These are phyloP conservation scores for Plasmopara muralis DNA, from an alignment of 352 stramenopile genomes.

Conservation along the genomic window DNA sequence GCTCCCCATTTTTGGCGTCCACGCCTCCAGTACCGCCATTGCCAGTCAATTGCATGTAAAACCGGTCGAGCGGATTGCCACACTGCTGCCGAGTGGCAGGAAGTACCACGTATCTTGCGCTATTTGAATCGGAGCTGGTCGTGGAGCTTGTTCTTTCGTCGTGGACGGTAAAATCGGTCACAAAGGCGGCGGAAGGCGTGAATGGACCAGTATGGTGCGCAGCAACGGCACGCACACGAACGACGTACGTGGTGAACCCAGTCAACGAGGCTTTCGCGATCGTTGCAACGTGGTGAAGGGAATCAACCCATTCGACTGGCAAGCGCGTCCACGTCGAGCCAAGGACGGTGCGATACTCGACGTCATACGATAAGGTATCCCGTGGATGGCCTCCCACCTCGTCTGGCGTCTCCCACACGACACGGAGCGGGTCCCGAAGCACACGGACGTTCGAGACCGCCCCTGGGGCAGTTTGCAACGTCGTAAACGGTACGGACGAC, in stretches of 20 bases:
- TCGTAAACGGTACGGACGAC: constrained; percentile 30
- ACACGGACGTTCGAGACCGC: constrained; percentile 19
- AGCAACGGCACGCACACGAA: constrained; percentile 35
- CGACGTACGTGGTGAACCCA: constrained; percentile 37
- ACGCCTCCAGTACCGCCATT: constrained; percentile 32
- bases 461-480: constrained; percentile 17
- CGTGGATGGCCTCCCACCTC: constrained; percentile 16
- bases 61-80: constrained; percentile 43
- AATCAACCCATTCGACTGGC: constrained; percentile 3
- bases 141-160: neutral
- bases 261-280: constrained; percentile 11
- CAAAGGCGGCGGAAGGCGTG: constrained; percentile 22
- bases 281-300: constrained; percentile 7
- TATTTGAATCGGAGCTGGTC: neutral
- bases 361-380: constrained; percentile 28
- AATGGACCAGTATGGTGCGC: constrained; percentile 23
- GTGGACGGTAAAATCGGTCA: constrained; percentile 26
- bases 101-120: constrained; percentile 14
- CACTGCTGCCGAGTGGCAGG: constrained; percentile 23
- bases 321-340: constrained; percentile 45
- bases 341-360: constrained; percentile 30
- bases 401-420: constrained; percentile 36
- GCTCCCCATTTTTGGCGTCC: constrained; percentile 30
- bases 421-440: constrained; percentile 16
- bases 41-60: constrained; percentile 57